phyloP scores from a whole-genome alignment of 306 rosid genomes.

The Nissolia schottii region DNA sequence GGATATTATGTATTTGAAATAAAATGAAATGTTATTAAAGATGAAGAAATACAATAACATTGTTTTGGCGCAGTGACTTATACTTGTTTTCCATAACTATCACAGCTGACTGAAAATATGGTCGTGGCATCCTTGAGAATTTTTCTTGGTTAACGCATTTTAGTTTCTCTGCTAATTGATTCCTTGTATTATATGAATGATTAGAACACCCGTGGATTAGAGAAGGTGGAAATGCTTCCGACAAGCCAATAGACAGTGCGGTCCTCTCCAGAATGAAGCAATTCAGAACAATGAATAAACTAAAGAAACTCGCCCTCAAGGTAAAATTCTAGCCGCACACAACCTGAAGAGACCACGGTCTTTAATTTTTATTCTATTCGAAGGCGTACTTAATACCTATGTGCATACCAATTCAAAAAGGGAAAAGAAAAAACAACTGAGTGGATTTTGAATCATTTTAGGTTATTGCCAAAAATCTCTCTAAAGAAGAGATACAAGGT shows the following conservation, averaged over 20 bases:
- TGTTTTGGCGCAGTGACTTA: neutral
- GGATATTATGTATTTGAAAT: neutral
- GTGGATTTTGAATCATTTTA: slow-evolving; percentile 14
- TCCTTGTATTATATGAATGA: slow-evolving; percentile 23
- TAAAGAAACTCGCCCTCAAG: slow-evolving; percentile 90
- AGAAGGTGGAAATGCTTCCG: slow-evolving; percentile 89
- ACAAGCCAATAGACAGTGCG: slow-evolving; percentile 90
- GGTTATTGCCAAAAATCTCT: slow-evolving; percentile 42
- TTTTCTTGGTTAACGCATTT: neutral
- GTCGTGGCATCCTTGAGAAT: neutral
- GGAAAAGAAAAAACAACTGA: neutral
- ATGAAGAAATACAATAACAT: neutral
- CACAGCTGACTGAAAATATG: neutral
- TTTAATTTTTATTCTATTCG: neutral
- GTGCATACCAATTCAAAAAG: neutral
- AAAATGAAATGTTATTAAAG: neutral
- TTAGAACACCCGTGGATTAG: slow-evolving; percentile 91
- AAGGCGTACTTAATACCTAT: neutral
- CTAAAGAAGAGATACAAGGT: slow-evolving; percentile 38
- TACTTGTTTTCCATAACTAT: neutral
- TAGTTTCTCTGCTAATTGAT: slow-evolving; percentile 22
- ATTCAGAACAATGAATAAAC: slow-evolving; percentile 91
- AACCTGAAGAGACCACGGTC: slow-evolving; percentile 12
- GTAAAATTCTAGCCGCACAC: slow-evolving; percentile 32
- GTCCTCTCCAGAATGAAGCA: slow-evolving; percentile 95